Percentiles rank a stretch among this genome's conserved stretches.
phyloP scores from a whole-genome alignment of 2,329 filamentous ascomycete genomes.

The Aspergillus amoenus region DNA sequence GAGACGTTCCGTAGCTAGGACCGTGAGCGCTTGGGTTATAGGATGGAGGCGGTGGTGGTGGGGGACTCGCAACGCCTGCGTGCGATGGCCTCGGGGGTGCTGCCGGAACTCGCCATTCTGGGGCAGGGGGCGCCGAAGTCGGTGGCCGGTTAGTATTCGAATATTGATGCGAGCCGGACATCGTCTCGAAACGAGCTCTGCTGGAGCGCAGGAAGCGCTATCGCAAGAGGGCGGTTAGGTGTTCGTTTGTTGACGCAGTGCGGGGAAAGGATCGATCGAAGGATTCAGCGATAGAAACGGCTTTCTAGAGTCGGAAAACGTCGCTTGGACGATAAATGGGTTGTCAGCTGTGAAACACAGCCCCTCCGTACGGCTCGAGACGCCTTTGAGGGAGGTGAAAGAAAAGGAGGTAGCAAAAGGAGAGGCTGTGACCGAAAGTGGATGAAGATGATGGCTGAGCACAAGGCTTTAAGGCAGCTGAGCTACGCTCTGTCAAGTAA shows the following conservation, averaged over 20 bases:
- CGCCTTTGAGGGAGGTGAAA: not conserved
- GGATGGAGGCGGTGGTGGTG: conserved; percentile 24
- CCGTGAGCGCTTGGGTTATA: conserved; percentile 35
- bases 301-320: not conserved
- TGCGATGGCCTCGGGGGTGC: conserved; percentile 22
- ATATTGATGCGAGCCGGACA: conserved; percentile 36
- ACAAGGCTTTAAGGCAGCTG: not conserved
- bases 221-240: not conserved
- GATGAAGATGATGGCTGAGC: conserved; percentile 6
- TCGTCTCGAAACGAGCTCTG: conserved; percentile 18
- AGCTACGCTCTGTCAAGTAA: conserved; percentile 2
- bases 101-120: conserved; percentile 37
- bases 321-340: not conserved
- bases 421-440: not conserved
- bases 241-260: conserved; percentile 2
- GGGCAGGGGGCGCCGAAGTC: conserved; percentile 27
- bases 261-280: not conserved
- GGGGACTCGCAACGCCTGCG: conserved; percentile 18
- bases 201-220: not conserved
- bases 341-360: not conserved
- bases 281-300: not conserved
- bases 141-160: conserved; percentile 25
- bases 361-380: not conserved
- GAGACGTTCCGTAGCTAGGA: conserved; percentile 28
- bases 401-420: not conserved